Evolutionary conservation across 805 yeast genomes (phyloP), one percentile per base, ranked within the genome.

Genomic region (Barnettozyma populi): DNA sequence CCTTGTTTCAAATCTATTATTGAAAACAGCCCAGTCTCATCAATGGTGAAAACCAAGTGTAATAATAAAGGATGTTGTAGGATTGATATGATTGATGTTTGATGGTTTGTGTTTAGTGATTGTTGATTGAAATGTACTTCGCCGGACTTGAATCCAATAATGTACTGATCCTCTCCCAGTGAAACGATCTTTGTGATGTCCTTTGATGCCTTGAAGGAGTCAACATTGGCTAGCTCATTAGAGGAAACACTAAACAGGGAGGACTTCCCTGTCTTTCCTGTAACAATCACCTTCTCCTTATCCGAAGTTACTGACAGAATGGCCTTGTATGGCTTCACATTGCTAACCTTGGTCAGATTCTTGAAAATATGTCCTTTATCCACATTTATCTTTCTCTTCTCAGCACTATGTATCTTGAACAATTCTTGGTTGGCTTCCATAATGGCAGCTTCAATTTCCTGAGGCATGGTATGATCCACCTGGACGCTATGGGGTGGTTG

Each of bases 61-160:
- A 54, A 37, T 7, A 71, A 44, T 19, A 54, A 58, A 1, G 76
- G 76, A 49, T 71, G 75, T 8, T 60, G 59, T 9, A 62, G 43
- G 7, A 70, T 54, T 7, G 61, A 47, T 3, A 59, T 50, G 2
- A 64, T 56, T 3, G 51, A 8, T 9, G 36, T 25, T 13, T 32
- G 41, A 34, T 49, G 52, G 35, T 52, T 47, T 7, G 47, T 35
- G 8, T 48, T 47, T 7, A 49, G 25, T 9, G 44, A 13, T 7
- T 34, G 11, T 5, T 49, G 52, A 34, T 57, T 53, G 20, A 49
- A 16, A 5, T 42, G 24, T 2, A 59, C 29, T 11, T 45, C 49
- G 2, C 61, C 63, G n/a, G 46, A 50, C 1, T 42, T 21, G 16
- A 51, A 37, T 4, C 61, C 60, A 9, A 52, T 27, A 16, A 50